Evolutionary conservation across 2,329 filamentous ascomycete species (phyloP).

Genomic region (Penicillium decumbens): DNA sequence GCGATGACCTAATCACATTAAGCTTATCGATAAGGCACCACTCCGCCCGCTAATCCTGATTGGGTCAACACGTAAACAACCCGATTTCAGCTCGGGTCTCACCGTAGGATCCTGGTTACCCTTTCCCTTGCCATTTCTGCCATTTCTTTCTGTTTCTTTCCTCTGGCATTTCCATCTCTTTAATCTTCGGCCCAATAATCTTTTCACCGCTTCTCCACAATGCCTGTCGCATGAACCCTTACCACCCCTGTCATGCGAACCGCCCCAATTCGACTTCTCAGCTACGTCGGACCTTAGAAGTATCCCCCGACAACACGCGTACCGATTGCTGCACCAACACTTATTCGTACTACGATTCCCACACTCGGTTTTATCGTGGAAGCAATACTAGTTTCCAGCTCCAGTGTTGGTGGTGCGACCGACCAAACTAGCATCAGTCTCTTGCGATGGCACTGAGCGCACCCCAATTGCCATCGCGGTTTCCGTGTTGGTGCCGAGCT

Average conservation of each 20-base stretch:
- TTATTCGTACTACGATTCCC: background rate
- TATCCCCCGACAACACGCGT: background rate
- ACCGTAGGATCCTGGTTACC: constrained; percentile 25
- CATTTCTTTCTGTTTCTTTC: constrained; percentile 1
- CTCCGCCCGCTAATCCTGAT: constrained; percentile 33
- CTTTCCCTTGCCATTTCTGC: constrained; percentile 11
- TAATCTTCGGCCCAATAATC: background rate
- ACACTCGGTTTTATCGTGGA: no score
- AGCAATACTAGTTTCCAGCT: background rate
- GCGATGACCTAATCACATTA: constrained; percentile 26
- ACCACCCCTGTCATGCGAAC: constrained; percentile 6
- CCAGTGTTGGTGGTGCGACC: constrained; percentile 1
- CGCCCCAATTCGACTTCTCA: background rate
- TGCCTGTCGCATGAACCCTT: constrained; percentile 13
- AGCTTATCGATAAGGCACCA: constrained; percentile 41
- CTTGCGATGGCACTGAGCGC: constrained; percentile 44
- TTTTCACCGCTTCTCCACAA: constrained; percentile 8
- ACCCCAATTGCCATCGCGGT: constrained; percentile 63
- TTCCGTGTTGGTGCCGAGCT: constrained; percentile 87
- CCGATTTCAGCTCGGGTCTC: constrained; percentile 32
- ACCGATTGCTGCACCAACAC: background rate
- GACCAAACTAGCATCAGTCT: background rate
- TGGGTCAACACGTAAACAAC: constrained; percentile 38
- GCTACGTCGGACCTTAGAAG: background rate
- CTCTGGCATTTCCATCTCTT: constrained; percentile 3